Evolutionary conservation across 306 rosid species (phyloP), one percentile per base, ranked within the genome.

Genomic region (Gastrolobium bilobum): DNA sequence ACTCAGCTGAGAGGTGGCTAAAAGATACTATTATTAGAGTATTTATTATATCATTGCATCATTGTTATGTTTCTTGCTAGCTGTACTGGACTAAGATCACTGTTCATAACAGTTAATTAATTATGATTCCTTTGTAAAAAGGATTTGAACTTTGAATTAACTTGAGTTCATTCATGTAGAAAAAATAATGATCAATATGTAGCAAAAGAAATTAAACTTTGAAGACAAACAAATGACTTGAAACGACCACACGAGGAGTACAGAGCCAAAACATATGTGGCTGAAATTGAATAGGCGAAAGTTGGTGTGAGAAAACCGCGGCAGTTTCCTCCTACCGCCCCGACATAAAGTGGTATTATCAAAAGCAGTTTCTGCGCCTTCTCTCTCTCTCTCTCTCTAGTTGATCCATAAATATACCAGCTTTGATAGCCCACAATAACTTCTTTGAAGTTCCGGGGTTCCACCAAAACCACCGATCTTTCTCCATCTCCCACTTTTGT

Each of bases 341-440:
- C 88, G 87, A 87, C 88, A 86, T 46, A 53, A 39, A 87, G 88
- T 78, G 83, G 91, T 86, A 37, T 82, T 80, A 31, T 35, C 29
- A 84, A 84, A 59, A 77, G 52, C 82, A 75, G 68, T 69, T 78
- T 68, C 37, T 4, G 63, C 33, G 40, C 52, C 63, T 6, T 52
- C 31, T 62, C 46, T 65, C 79, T 73, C 53, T 48, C 53, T 14
- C 9, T 9, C 10, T 58, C 2, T 46, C 71, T 60, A 26, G 11
- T 50, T 6, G 31, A 20, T 40, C 29, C 34, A 43, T 51, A 4
- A 7, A 26, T 70, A 60, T 53, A 57, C 78, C 89, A 81, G 73
- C 80, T 64, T 81, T 56, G 68, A 70, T 86, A 80, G 90, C 94
- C 94, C 94, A 88, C 91, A 88, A 68, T 84, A 88, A 85, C 76